A percentile compares a stretch with the other conserved stretches of the same genome.
Evolutionary conservation across 202 grass and related monocot species (phyloP).

Genomic region (Eragrostis tef): DNA sequence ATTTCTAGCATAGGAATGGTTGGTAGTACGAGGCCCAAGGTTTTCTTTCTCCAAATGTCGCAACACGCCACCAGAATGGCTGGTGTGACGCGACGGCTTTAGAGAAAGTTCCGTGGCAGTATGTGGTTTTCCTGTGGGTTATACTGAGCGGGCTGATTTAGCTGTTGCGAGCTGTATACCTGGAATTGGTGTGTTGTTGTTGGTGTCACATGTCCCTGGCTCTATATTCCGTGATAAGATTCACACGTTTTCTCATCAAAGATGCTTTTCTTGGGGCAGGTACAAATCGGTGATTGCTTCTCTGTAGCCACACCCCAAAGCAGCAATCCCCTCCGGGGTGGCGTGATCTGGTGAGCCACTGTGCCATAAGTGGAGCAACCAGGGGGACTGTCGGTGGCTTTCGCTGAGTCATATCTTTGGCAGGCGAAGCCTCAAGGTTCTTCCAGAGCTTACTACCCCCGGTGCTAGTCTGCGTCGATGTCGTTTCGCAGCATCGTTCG

Average conservation of each 20-base stretch:
- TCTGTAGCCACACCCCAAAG: conserved; percentile 14
- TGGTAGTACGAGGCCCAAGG: background rate
- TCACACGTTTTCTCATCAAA: conserved; percentile 44
- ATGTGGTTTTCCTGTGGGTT: background rate
- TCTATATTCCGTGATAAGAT: conserved; percentile 12
- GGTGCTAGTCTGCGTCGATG: conserved; percentile 50
- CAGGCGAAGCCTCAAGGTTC: conserved; percentile 12
- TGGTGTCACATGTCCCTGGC: conserved; percentile 17
- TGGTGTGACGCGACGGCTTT: background rate
- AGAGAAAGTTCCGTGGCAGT: background rate
- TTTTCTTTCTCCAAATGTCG: conserved; percentile 45
- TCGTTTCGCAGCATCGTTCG: conserved; percentile 93
- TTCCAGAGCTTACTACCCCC: background rate
- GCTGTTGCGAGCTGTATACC: background rate
- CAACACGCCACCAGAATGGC: conserved; percentile 1
- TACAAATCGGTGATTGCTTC: conserved; percentile 8
- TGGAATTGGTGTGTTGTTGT: background rate
- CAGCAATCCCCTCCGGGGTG: background rate
- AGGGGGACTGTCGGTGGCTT: conserved; percentile 25
- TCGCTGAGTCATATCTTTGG: background rate
- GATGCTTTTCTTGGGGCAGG: conserved; percentile 47
- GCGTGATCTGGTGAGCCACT: conserved; percentile 39
- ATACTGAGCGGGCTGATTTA: background rate
- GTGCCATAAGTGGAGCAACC: conserved; percentile 29
- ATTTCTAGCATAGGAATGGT: conserved; percentile 12